These are phyloP conservation scores for Sapria himalayana DNA, from an alignment of 345 rosid species.

Conservation along the genomic window DNA sequence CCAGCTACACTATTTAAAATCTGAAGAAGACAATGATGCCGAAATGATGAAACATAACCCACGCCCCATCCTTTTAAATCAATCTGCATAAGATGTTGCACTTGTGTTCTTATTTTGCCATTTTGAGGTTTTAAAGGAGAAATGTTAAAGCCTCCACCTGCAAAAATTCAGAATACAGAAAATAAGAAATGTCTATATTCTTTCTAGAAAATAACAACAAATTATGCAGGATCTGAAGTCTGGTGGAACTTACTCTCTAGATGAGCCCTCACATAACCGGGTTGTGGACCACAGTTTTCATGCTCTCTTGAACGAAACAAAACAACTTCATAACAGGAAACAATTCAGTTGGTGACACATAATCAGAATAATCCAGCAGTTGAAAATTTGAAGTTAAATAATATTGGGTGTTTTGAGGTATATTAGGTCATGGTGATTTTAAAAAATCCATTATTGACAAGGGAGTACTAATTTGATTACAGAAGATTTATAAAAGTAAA, in stretches of 20 bases:
- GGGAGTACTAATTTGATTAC: too few species aligned
- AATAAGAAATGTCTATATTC: background rate
- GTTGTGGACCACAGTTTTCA: constrained; percentile 73
- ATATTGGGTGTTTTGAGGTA: too few species aligned
- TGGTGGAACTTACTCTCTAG: constrained; percentile 86
- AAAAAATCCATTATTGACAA: too few species aligned
- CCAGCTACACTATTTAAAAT: constrained; percentile 96
- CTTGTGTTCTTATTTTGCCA: constrained; percentile 79
- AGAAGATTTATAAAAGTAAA: too few species aligned
- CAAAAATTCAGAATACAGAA: constrained; percentile 11
- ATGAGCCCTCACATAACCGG: constrained; percentile 90
- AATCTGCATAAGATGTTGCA: constrained; percentile 90
- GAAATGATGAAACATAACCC: constrained; percentile 79
- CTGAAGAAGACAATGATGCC: constrained; percentile 96
- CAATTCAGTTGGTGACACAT: too few species aligned
- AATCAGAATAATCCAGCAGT: too few species aligned
- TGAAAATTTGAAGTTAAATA: too few species aligned
- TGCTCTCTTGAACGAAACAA: constrained; percentile 97
- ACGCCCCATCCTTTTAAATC: constrained; percentile 97
- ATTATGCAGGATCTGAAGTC: too few species aligned
- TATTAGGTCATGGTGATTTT: too few species aligned
- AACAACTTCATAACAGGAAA: constrained; percentile 45
- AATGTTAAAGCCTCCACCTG: constrained; percentile 96
- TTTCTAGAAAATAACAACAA: too few species aligned
- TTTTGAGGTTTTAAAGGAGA: constrained; percentile 65